These are phyloP conservation scores for Papiliotrema flavescens DNA, from an alignment of 1,284 basidiomycete species.

Conservation along the genomic window DNA sequence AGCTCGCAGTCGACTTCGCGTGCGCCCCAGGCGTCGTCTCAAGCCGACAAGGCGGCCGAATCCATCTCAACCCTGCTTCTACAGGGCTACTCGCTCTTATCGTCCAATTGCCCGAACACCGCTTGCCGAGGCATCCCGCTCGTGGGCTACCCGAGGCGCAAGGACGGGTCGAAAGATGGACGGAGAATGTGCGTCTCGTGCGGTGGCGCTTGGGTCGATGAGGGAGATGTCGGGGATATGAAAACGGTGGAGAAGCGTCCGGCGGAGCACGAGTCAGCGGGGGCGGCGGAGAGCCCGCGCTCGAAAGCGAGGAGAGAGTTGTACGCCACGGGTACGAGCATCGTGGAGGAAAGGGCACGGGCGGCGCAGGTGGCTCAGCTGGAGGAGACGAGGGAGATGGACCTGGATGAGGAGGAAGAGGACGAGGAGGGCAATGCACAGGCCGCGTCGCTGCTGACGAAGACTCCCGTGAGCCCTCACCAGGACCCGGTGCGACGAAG, in stretches of 20 bases:
- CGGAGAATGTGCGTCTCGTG: conserved; percentile 40
- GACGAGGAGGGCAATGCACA: no score
- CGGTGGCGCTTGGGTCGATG: conserved; percentile 34
- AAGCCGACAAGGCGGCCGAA: conserved; percentile 28
- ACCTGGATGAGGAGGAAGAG: conserved; percentile 6
- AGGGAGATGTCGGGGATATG: conserved; percentile 18
- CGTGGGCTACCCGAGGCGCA: conserved; percentile 40
- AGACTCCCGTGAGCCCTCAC: neutral
- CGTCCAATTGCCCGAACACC: conserved; percentile 35
- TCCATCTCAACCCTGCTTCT: conserved; percentile 42
- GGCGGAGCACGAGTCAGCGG: conserved; percentile 1
- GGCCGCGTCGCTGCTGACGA: neutral
- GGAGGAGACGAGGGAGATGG: conserved; percentile 11
- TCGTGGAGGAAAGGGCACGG: conserved; percentile 4
- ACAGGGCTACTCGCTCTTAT: conserved; percentile 43
- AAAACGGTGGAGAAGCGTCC: neutral
- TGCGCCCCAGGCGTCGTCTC: no score
- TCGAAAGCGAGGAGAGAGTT: conserved; percentile 32
- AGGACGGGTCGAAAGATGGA: conserved; percentile 30
- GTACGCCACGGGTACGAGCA: conserved; percentile 27
- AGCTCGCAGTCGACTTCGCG: neutral
- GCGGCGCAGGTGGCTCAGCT: conserved; percentile 6
- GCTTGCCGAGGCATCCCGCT: conserved; percentile 43
- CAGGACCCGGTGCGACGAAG: neutral
- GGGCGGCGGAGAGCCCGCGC: conserved; percentile 31